Percentiles rank a stretch among this genome's conserved stretches.
phyloP scores from a whole-genome alignment of 495 filamentous ascomycete species.

The Aspergillus incahuasiensis region DNA sequence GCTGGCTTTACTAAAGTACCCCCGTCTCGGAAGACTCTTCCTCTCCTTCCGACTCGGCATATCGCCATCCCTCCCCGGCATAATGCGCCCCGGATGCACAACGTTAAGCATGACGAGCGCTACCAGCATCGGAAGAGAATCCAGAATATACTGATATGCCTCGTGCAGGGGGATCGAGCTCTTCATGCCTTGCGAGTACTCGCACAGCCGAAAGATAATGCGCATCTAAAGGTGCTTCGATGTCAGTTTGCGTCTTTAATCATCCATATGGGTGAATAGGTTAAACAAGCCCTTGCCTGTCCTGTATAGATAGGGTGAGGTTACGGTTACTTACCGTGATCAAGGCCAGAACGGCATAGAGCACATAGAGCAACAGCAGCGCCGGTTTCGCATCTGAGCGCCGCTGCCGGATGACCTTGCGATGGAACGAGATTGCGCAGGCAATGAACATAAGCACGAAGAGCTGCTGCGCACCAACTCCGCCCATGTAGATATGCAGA shows the following conservation, averaged over 20 bases:
- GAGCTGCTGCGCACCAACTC: conserved; percentile 54
- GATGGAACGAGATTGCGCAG: conserved; percentile 47
- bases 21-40: too few relatives aligned
- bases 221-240: too few relatives aligned
- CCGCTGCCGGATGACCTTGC: neutral
- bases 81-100: conserved; percentile 6
- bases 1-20: too few relatives aligned
- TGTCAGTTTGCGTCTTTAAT: too few relatives aligned
- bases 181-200: conserved; percentile 8
- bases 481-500: conserved; percentile 56
- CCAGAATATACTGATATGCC: conserved; percentile 10
- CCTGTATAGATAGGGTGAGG: too few relatives aligned
- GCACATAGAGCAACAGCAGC: conserved; percentile 41
- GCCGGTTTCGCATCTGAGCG: conserved; percentile 16
- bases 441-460: conserved; percentile 53
- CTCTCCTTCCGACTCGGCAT: too few relatives aligned
- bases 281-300: too few relatives aligned
- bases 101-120: conserved; percentile 4
- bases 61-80: neutral
- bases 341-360: conserved; percentile 45
- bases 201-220: conserved; percentile 12
- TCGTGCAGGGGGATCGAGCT: conserved; percentile 9
- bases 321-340: too few relatives aligned
- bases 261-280: too few relatives aligned
- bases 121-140: conserved; percentile 13